Evolutionary conservation across 805 yeast species (phyloP).

Genomic region (Saccharomyces cerevisiae): DNA sequence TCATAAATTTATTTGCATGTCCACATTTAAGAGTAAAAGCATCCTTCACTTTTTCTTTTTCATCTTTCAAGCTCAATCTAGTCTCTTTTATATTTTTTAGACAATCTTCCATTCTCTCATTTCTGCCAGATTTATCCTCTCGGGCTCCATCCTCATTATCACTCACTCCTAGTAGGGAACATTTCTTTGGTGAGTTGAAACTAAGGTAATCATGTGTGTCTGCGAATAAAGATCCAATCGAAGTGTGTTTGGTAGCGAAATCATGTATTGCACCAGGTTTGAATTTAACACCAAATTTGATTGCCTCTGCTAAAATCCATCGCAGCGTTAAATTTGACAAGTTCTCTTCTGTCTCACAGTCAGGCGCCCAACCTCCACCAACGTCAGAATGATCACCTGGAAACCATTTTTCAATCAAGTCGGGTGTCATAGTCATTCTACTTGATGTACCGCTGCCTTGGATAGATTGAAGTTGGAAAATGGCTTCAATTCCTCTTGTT

Average conservation of each 20-base stretch:
- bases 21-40: conserved; percentile 11
- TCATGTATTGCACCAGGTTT: conserved; percentile 34
- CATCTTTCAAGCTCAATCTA: conserved; percentile 30
- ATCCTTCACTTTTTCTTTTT: conserved; percentile 27
- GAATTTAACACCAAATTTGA: conserved; percentile 43
- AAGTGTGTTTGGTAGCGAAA: conserved; percentile 35
- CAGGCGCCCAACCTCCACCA: conserved; percentile 60
- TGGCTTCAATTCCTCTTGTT: conserved; percentile 6
- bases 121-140: background rate
- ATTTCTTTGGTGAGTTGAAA: conserved; percentile 7
- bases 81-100: background rate
- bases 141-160: background rate
- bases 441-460: background rate
- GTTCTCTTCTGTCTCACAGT: conserved; percentile 31
- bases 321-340: conserved; percentile 47
- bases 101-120: background rate
- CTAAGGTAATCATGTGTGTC: conserved; percentile 45
- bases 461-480: conserved; percentile 1
- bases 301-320: conserved; percentile 54
- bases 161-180: background rate
- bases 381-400: conserved; percentile 63
- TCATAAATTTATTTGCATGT: conserved; percentile 1
- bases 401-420: conserved; percentile 48
- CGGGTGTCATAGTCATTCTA: conserved; percentile 13
- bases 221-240: conserved; percentile 38